These are phyloP conservation scores for Thielaviopsis populi DNA, from an alignment of 2,329 filamentous ascomycete species.

Conservation along the genomic window DNA sequence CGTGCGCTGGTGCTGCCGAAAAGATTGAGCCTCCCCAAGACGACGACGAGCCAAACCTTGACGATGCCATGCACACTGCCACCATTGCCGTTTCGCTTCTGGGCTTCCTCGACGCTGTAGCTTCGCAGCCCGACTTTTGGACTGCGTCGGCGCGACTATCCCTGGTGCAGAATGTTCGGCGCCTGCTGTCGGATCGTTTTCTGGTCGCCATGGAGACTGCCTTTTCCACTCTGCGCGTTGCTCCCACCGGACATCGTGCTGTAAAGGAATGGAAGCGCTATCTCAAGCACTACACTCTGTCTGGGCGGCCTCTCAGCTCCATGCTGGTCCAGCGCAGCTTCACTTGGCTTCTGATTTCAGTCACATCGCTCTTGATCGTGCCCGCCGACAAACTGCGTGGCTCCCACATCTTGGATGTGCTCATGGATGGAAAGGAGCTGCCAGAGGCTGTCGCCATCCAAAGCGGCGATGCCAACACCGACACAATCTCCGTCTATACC, in stretches of 20 bases:
- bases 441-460: conserved; percentile 17
- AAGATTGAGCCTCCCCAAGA: conserved; percentile 37
- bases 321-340: conserved; percentile 85
- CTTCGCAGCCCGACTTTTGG: conserved; percentile 71
- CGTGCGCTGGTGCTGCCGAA: conserved; percentile 49
- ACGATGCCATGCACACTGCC: conserved; percentile 53
- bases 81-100: conserved; percentile 73
- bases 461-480: conserved; percentile 31
- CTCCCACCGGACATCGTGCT: conserved; percentile 46
- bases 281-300: conserved; percentile 64
- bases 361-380: conserved; percentile 56
- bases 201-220: conserved; percentile 77
- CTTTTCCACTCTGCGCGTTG: conserved; percentile 78
- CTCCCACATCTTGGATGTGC: conserved; percentile 56
- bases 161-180: conserved; percentile 55
- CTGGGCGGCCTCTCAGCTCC: conserved; percentile 69
- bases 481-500: conserved; percentile 50
- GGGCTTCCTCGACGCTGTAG: conserved; percentile 74
- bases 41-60: conserved; percentile 43
- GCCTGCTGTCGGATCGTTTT: conserved; percentile 69
- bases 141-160: conserved; percentile 54
- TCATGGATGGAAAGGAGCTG: conserved; percentile 42
- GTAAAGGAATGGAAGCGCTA: conserved; percentile 80
- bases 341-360: conserved; percentile 67
- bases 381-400: conserved; percentile 44